A percentile compares a stretch with the other conserved stretches of the same genome.
Conservation (phyloP, 768 basidiomycete species). For the Hypholoma sublateritium region DNA sequence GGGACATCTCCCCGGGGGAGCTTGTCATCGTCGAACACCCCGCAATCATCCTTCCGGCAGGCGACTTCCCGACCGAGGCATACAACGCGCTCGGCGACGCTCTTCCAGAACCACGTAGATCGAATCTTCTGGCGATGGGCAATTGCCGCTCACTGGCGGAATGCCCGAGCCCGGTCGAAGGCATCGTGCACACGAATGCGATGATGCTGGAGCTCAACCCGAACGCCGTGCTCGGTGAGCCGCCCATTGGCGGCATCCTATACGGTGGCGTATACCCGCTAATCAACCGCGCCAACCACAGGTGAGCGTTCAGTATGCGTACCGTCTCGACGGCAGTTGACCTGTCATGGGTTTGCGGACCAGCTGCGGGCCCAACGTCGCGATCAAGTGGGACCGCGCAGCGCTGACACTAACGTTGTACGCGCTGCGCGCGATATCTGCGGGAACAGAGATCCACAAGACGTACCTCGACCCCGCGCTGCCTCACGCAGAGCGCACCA, state of each 20-base stretch:
- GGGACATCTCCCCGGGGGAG: conserved; percentile 29
- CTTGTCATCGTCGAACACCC: conserved; percentile 41
- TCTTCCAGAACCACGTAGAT: conserved; percentile 23
- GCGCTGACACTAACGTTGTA: conserved; percentile 39
- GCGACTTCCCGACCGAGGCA: conserved; percentile 23
- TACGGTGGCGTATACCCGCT: conserved; percentile 44
- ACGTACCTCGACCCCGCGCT: conserved; percentile 43
- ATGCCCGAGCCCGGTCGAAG: conserved; percentile 36
- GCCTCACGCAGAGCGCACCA: conserved; percentile 31
- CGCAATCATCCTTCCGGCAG: conserved; percentile 35
- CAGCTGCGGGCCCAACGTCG: conserved; percentile 46
- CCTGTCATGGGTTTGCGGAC: neutral
- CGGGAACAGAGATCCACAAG: conserved; percentile 45
- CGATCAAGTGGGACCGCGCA: conserved; percentile 39
- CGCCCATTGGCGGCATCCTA: conserved; percentile 20
- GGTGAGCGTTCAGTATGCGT: conserved; percentile 20
- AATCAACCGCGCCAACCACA: conserved; percentile 46
- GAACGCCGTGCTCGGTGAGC: conserved; percentile 15
- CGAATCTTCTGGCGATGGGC: conserved; percentile 31
- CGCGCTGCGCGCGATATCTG: conserved; percentile 36
- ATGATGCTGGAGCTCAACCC: conserved; percentile 33
- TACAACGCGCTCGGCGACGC: conserved; percentile 31
- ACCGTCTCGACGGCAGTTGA: neutral
- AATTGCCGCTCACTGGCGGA: conserved; percentile 31
- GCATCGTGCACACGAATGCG: conserved; percentile 44